Evolutionary conservation across 163 green algal genomes (phyloP).

Genomic region (Scenedesmus sp.): DNA sequence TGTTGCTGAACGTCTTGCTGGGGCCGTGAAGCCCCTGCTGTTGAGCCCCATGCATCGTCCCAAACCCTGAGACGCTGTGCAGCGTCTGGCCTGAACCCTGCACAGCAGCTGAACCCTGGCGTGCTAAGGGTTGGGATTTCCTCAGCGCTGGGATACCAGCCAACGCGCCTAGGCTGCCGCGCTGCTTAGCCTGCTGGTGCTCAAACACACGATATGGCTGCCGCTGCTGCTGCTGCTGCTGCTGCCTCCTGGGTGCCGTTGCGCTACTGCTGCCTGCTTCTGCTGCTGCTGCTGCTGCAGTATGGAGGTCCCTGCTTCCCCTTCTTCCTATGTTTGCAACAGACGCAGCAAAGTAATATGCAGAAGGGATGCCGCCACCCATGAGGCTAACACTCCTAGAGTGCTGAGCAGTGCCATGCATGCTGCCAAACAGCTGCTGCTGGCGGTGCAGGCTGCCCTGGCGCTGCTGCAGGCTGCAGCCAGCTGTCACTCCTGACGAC

Average conservation of each 20-base stretch:
- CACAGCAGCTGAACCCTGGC: background rate
- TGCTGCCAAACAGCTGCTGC: slow-evolving; percentile 12
- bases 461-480: background rate
- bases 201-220: background rate
- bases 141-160: background rate
- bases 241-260: background rate
- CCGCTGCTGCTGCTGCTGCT: background rate
- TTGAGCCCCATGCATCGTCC: background rate
- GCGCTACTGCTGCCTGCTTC: background rate
- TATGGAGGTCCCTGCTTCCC: background rate
- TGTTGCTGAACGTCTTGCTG: slow-evolving; percentile 22
- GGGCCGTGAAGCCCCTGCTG: background rate
- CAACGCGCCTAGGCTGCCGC: background rate
- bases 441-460: background rate
- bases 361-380: slow-evolving; percentile 28
- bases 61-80: background rate
- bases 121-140: background rate
- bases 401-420: background rate
- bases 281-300: slow-evolving; percentile 43
- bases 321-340: background rate
- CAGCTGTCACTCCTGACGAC: background rate
- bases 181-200: background rate
- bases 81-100: background rate
- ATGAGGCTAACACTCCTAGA: slow-evolving; percentile 9
- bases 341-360: slow-evolving; percentile 19